Base-by-base conservation (phyloP, 2,329 filamentous ascomycete genomes). In the Fusarium sp. region DNA sequence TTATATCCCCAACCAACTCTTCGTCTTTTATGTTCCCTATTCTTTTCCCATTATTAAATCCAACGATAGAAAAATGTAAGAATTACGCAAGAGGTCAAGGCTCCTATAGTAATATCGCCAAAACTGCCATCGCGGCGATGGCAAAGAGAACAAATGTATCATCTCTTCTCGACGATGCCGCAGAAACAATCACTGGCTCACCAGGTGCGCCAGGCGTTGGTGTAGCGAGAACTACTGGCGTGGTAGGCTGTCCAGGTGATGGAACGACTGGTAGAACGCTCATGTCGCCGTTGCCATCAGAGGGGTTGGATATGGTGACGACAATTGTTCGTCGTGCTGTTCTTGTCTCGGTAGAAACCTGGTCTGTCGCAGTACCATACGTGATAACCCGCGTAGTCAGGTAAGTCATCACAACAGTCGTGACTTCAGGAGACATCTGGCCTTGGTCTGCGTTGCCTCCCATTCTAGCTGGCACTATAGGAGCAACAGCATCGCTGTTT, bases 371-470 rank as follows among this genome's bases (percentile, higher is more conserved):
- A 5, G 55, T 66, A 13, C 52, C 66, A 22, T 66, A 69, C 9
- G 50, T 48, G 33, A 68, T 18, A 18, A 58, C 38, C 7, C 54
- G 66, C 24, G 66, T 69, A 24, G 66, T 66, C 42, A 62, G 18
- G 42, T 68, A 69, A 45, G 66, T 62, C n/a, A 66, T 66, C 43
- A 69, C 44, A 10, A 58, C 22, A 11, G 61, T 66, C 9, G 66
- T 68, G 7, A 68, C 52, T 15, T 63, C 36, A 20, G 42, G 39
- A 31, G 50, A 28, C 6, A 36, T 5, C 42, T 51, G 58, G 13
- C 17, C 46, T 20, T 28, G 49, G 1, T 60, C 31, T 13, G 24
- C 38, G 7, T 36, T 40, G 11, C 38, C 20, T 34, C 50, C 59
- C 46, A 48, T 28, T 50, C 48, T 55, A 17, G 26, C 49, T 17